Evolutionary conservation across 257 asterid species (phyloP), one percentile per base, ranked within the genome.

Genomic region (Scutellaria barbata): DNA sequence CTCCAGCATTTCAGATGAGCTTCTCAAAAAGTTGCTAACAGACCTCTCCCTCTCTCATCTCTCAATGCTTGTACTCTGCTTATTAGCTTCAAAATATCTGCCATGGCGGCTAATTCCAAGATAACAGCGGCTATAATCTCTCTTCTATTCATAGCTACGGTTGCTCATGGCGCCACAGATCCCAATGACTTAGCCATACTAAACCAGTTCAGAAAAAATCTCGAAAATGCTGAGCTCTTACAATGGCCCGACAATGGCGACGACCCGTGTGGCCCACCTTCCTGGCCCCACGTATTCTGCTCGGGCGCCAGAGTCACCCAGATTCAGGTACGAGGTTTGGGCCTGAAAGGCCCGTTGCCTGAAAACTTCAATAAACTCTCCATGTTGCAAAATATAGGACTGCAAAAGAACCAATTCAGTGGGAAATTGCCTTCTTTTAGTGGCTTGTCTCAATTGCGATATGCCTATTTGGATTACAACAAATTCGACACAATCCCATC

Each of bases 201-300:
- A 1, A 85, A 79, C 16, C 85, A 86, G 72, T 85, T 90, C 71
- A 80, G 80, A 53, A 76, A 87, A 52, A 92, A 92, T 39, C 53
- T 92, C 65, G 81, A 83, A 67, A 92, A 90, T 81, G 85, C 85
- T 11, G 90, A 92, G 81, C 88, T 92, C 10, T 64, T 92, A 74
- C 71, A 82, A 4, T 92, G 97, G 98, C 95, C 96, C 18, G 81
- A 71, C 39, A 78, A 73, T 69, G 82, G 90, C 66, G 83, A 75
- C 57, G 93, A 92, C 84, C 96, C 98, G 1, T 90, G 98, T 69
- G 97, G 96, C 8, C 84, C 96, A 42, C 96, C 96, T 17, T 72
- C 70, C 6, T 92, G 97, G 98, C 88, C 86, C 0, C 92, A 90
- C 79, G 47, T 92, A 1, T 87, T 35, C 62, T 92, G 98, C 52